A percentile compares a stretch with the other conserved stretches of the same genome.
phyloP scores from a whole-genome alignment of 1,139 yeast species.

The Spathaspora sp. region DNA sequence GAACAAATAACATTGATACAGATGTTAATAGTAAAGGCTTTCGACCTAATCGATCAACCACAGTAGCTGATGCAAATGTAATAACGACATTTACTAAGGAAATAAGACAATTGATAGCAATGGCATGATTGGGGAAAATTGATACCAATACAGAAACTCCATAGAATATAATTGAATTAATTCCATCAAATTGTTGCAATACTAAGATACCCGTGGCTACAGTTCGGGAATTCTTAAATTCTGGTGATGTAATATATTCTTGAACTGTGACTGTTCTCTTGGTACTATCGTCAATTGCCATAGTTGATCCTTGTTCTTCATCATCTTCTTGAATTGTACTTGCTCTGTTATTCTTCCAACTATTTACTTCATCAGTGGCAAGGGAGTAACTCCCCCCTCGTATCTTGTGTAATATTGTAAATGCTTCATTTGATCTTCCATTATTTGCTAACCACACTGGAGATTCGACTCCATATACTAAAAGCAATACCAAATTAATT shows the following conservation, averaged over 20 bases:
- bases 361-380: conserved; percentile 37
- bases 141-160: conserved; percentile 80
- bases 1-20: conserved; percentile 65
- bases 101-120: conserved; percentile 69
- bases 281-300: conserved; percentile 9
- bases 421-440: conserved; percentile 33
- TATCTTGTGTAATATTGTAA: conserved; percentile 34
- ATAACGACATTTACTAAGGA: conserved; percentile 71
- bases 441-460: conserved; percentile 73
- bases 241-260: conserved; percentile 50
- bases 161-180: conserved; percentile 86
- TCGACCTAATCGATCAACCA: conserved; percentile 76
- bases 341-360: conserved; percentile 28
- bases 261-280: conserved; percentile 24
- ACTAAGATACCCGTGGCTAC: conserved; percentile 74
- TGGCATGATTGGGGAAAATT: conserved; percentile 68
- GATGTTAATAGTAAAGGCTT: conserved; percentile 69
- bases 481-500: conserved; percentile 41
- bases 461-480: conserved; percentile 63
- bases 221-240: conserved; percentile 55
- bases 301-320: conserved; percentile 11
- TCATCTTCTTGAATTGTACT: neutral
- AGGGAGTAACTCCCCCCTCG: conserved; percentile 43
- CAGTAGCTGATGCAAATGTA: conserved; percentile 68
- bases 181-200: conserved; percentile 92